phyloP scores from a whole-genome alignment of 345 rosid species.

The Bretschneidera sinensis region DNA sequence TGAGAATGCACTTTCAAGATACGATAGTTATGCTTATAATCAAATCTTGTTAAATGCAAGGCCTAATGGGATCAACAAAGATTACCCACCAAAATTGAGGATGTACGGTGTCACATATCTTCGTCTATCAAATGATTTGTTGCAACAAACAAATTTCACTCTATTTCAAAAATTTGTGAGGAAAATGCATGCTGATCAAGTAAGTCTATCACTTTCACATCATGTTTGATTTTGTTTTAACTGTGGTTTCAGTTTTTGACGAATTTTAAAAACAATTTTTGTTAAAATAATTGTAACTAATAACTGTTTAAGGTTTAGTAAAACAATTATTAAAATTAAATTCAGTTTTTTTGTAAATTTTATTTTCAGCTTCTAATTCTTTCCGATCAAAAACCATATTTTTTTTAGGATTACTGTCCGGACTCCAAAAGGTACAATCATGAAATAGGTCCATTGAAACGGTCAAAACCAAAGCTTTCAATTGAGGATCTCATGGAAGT shows the following conservation, averaged over 20 bases:
- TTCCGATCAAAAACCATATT: too few species aligned
- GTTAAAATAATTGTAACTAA: too few species aligned
- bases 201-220: constrained; percentile 16
- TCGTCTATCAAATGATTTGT: constrained; percentile 50
- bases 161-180: constrained; percentile 58
- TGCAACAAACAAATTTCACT: constrained; percentile 38
- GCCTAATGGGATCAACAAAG: constrained; percentile 61
- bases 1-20: constrained; percentile 78
- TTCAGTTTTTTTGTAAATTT: too few species aligned
- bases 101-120: constrained; percentile 75
- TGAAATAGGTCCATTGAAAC: constrained; percentile 40
- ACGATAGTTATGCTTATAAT: constrained; percentile 60
- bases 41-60: constrained; percentile 77
- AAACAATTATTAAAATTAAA: too few species aligned
- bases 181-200: constrained; percentile 86
- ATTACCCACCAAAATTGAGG: constrained; percentile 38
- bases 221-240: constrained; percentile 13
- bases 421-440: constrained; percentile 54
- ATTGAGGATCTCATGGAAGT: constrained; percentile 50
- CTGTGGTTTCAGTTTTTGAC: neutral
- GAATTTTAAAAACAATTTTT: neutral
- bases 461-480: constrained; percentile 41
- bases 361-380: neutral
- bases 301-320: too few species aligned
- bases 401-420: constrained; percentile 37